phyloP scores from a whole-genome alignment of 352 stramenopile genomes.

The Globisporangium takayamanum region DNA sequence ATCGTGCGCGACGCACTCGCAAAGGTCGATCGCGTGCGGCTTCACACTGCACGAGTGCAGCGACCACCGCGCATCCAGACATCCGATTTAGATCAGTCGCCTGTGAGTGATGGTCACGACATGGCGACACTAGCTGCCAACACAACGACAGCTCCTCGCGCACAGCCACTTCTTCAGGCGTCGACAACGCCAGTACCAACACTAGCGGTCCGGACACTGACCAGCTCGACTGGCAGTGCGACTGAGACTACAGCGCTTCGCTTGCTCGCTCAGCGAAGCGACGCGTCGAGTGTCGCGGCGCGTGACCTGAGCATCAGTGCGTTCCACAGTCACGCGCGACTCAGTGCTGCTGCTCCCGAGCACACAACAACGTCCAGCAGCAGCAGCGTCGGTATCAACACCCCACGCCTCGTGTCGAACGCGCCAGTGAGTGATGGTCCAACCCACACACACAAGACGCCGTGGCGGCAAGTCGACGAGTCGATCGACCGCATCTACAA shows the following conservation, averaged over 20 bases:
- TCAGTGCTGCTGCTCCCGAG: not conserved
- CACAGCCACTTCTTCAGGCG: too few relatives aligned
- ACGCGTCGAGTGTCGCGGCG: not conserved
- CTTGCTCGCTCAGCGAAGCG: conserved; percentile 3
- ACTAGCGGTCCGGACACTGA: not conserved
- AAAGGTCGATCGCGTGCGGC: not conserved
- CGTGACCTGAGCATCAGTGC: not conserved
- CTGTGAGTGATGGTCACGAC: too few relatives aligned
- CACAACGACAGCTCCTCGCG: not conserved
- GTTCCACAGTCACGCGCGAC: conserved; percentile 8
- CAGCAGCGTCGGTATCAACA: not conserved
- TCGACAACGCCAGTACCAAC: not conserved
- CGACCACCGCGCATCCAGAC: not conserved
- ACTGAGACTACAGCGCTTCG: not conserved
- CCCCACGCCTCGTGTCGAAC: not conserved
- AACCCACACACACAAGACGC: not conserved
- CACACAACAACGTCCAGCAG: not conserved
- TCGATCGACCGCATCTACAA: conserved; percentile 59
- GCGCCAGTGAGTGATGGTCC: not conserved
- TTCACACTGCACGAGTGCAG: not conserved
- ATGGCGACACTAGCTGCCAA: not conserved
- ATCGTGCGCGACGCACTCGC: not conserved
- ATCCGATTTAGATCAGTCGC: not conserved
- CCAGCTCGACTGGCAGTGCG: not conserved
- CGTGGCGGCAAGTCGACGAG: conserved; percentile 34